Evolutionary conservation across 768 basidiomycete genomes (phyloP), one percentile per base, ranked within the genome.

Genomic region (Cystobasidium onofrii): DNA sequence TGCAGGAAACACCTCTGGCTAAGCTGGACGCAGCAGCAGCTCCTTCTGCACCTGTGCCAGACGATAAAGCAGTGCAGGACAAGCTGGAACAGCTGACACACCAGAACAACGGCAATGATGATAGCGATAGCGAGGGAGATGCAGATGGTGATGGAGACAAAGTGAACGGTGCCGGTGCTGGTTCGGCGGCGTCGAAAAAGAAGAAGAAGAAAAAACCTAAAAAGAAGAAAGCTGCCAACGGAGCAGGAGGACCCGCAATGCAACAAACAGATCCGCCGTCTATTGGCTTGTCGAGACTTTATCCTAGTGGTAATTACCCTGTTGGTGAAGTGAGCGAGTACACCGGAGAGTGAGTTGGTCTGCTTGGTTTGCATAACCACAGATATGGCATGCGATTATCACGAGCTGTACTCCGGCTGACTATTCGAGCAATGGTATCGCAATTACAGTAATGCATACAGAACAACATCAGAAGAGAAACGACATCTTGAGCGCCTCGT

Each of bases 191-290:
- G 20, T 31, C 63, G 7, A 75, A 73, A 71, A 76, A 78, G 74
- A 77, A 77, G 74, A 76, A 77, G 76, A 78, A 77, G 77, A 77
- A 76, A 64, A 93, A 92, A 82, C 95, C 95, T 84, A 97, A 89
- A 84, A 93, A 85, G 83, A 85, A 85, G 82, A 84, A 90, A 83
- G 89, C 87, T 82, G 76, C 70, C 18, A 74, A 67, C 0, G 36
- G 31, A 31, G n/a, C 39, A 20, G 66, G 25, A 20, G 76, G n/a
- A 23, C 71, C 70, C 1, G 54, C 71, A 1, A 41, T 80, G 12
- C 86, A 87, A 78, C 94, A 98, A 83, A 86, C 86, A n/a, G 92
- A 95, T 41, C 96, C 96, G 23, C 96, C 96, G 36, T 86, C 91
- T 31, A 84, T 95, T 25, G 92, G 90, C 10, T 81, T 99, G 75